These are phyloP conservation scores for Lolium multiflorum DNA, from an alignment of 176 grass and related monocot genomes.

Conservation along the genomic window DNA sequence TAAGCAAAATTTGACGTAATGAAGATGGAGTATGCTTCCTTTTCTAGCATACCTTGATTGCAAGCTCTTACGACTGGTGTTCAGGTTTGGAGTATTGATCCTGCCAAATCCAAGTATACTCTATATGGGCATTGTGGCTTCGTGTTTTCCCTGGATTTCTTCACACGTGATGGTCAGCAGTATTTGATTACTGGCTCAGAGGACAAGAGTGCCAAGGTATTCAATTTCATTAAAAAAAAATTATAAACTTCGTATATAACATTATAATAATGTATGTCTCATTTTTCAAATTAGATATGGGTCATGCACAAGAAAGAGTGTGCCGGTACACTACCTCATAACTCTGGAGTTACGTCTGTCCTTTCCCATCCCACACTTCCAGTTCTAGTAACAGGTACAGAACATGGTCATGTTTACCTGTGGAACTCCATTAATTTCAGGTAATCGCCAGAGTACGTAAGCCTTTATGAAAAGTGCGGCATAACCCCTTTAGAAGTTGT, in stretches of 20 bases:
- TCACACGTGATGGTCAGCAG: not conserved
- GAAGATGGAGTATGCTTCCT: not conserved
- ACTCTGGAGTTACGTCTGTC: no score
- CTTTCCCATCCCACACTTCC: no score
- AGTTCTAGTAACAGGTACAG: no score
- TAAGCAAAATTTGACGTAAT: not conserved
- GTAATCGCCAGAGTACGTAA: no score
- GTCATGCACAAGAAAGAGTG: no score
- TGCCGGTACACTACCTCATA: no score
- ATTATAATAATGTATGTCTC: no score
- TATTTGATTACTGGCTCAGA: not conserved
- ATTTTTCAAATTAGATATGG: no score
- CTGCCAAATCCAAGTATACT: not conserved
- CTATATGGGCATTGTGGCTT: not conserved
- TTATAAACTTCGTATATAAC: no score
- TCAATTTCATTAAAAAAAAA: not conserved
- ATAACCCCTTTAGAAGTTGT: no score
- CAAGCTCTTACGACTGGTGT: not conserved
- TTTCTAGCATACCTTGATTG: not conserved
- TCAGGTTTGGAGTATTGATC: not conserved
- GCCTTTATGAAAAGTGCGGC: not conserved
- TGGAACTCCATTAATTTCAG: no score
- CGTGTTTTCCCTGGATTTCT: not conserved
- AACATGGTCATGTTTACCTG: no score
- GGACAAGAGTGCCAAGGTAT: not conserved